These are phyloP conservation scores for Fraxinus cuspidata DNA, from an alignment of 257 asterid genomes.

Conservation along the genomic window DNA sequence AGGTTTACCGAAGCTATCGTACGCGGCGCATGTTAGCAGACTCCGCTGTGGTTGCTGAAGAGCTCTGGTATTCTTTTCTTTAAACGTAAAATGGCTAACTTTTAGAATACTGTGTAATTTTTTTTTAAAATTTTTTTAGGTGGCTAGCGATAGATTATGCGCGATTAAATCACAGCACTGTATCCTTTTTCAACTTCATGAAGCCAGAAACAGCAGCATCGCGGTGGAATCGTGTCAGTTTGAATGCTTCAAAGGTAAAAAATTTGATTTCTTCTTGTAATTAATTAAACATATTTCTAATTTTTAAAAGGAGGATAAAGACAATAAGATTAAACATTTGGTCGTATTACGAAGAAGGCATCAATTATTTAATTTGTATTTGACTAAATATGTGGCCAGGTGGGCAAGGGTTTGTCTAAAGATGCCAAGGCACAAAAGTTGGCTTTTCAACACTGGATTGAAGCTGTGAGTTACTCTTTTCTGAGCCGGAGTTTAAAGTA, in stretches of 20 bases:
- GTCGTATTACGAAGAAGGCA: slow-evolving; percentile 17
- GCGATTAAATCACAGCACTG: slow-evolving; percentile 45
- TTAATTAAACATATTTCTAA: background rate
- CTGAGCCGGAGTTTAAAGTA: background rate
- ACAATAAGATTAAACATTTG: slow-evolving; percentile 15
- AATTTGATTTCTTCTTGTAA: background rate
- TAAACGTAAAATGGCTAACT: background rate
- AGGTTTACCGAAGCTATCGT: slow-evolving; percentile 84
- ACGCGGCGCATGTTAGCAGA: slow-evolving; percentile 98
- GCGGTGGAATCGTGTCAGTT: slow-evolving; percentile 76
- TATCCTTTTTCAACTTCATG: slow-evolving; percentile 83
- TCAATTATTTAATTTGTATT: slow-evolving; percentile 1
- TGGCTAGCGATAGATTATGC: slow-evolving; percentile 74
- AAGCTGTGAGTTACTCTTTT: slow-evolving; percentile 66
- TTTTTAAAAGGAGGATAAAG: background rate
- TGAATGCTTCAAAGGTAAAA: slow-evolving; percentile 85
- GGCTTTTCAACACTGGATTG: slow-evolving; percentile 99
- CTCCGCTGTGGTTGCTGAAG: slow-evolving; percentile 93
- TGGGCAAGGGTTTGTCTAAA: slow-evolving; percentile 83
- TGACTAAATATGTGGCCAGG: slow-evolving; percentile 51
- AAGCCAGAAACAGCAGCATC: slow-evolving; percentile 84
- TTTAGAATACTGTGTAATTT: background rate
- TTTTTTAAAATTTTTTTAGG: slow-evolving; percentile 54
- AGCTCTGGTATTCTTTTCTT: slow-evolving; percentile 60
- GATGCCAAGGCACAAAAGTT: slow-evolving; percentile 82